These are phyloP conservation scores for Monosporascus sp. DNA, from an alignment of 2,329 filamentous ascomycete genomes.

Conservation along the genomic window DNA sequence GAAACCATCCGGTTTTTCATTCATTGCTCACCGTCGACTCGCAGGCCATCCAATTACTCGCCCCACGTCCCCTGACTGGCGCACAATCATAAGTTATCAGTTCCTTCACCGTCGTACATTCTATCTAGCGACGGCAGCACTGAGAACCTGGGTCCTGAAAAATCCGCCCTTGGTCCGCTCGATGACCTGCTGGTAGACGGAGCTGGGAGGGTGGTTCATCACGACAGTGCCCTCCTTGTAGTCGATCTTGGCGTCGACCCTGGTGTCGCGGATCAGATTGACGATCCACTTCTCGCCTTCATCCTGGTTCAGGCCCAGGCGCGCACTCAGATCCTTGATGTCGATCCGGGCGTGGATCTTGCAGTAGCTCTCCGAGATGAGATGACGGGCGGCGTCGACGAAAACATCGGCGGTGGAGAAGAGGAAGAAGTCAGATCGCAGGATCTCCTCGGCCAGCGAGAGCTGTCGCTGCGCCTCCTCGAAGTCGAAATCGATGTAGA, in stretches of 20 bases:
- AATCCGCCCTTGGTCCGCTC: conserved; percentile 98
- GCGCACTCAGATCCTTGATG: conserved; percentile 90
- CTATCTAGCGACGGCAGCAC: conserved; percentile 54
- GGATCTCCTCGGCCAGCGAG: conserved; percentile 79
- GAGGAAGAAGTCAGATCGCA: conserved; percentile 94
- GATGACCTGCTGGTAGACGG: conserved; percentile 98
- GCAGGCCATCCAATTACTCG: conserved; percentile 9
- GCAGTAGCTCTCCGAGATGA: conserved; percentile 99
- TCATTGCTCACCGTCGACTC: conserved; percentile 6
- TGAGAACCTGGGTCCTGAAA: conserved; percentile 96
- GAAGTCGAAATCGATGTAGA: conserved; percentile 95
- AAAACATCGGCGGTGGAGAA: conserved; percentile 78
- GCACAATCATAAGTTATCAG: conserved; percentile 15
- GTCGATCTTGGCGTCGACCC: conserved; percentile 98
- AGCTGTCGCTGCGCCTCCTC: conserved; percentile 93
- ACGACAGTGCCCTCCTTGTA: conserved; percentile 97
- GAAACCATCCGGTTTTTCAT: conserved; percentile 12
- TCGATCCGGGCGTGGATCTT: conserved; percentile 99
- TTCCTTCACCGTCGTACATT: conserved; percentile 1
- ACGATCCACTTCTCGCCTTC: conserved; percentile 99
- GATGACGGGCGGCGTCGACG: conserved; percentile 87
- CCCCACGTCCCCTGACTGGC: not conserved
- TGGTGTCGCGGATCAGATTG: conserved; percentile 95
- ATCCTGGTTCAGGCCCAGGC: conserved; percentile 84
- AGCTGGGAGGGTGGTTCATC: conserved; percentile 99